A percentile compares a stretch with the other conserved stretches of the same genome.
Evolutionary conservation across 352 stramenopile species (phyloP).

Genomic region (Pythium aquatile): DNA sequence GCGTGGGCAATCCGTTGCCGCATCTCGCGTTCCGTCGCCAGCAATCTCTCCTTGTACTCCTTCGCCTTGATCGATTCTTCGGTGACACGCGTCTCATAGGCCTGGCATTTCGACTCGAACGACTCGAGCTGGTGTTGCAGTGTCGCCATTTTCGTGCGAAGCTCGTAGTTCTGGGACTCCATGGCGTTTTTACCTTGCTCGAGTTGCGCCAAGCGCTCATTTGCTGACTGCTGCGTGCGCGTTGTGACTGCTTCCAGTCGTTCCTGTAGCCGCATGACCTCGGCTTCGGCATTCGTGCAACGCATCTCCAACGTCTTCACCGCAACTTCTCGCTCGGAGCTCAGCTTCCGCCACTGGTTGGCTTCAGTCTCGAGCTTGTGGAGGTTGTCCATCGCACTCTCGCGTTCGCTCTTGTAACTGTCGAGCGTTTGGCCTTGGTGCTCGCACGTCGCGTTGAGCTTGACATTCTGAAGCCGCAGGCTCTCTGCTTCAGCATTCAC

Average conservation of each 20-base stretch:
- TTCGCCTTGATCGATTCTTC: slow-evolving; percentile 39
- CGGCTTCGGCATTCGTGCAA: slow-evolving; percentile 40
- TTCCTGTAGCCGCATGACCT: slow-evolving; percentile 39
- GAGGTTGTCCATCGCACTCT: slow-evolving; percentile 40
- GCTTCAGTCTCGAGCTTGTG: slow-evolving; percentile 48
- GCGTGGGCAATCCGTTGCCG: slow-evolving; percentile 28
- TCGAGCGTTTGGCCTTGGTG: slow-evolving; percentile 56
- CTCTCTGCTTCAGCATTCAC: slow-evolving; percentile 39
- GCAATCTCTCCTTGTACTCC: slow-evolving; percentile 35
- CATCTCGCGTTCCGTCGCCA: slow-evolving; percentile 28
- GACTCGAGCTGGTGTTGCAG: slow-evolving; percentile 52
- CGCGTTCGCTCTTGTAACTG: slow-evolving; percentile 42
- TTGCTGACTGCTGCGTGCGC: slow-evolving; percentile 46
- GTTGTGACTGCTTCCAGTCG: slow-evolving; percentile 39
- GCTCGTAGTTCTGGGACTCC: slow-evolving; percentile 53
- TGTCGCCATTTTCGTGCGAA: slow-evolving; percentile 42
- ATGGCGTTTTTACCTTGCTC: slow-evolving; percentile 52
- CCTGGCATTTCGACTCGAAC: slow-evolving; percentile 43
- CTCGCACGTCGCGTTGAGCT: slow-evolving; percentile 49
- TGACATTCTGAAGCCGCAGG: slow-evolving; percentile 53
- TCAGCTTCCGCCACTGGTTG: slow-evolving; percentile 38
- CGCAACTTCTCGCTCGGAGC: slow-evolving; percentile 40
- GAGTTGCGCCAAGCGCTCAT: slow-evolving; percentile 51
- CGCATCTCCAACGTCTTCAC: slow-evolving; percentile 46
- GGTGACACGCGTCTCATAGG: slow-evolving; percentile 32